A percentile compares a stretch with the other conserved stretches of the same genome.
Evolutionary conservation across 345 rosid genomes (phyloP).

Genomic region (Hirschfeldia incana): DNA sequence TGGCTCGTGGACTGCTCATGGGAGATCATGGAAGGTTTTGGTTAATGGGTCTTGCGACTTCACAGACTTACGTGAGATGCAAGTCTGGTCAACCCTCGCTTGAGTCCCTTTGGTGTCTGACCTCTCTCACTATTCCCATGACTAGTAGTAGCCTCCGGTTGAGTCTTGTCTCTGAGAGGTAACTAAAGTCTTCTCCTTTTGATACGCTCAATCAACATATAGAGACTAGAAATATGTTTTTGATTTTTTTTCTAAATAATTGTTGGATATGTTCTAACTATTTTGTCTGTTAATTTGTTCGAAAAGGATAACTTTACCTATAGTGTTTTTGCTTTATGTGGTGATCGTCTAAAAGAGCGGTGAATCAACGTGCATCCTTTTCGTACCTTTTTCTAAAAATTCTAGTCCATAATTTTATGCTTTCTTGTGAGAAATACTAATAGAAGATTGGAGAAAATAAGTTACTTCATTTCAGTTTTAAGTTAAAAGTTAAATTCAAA

Average conservation of each 20-base stretch:
- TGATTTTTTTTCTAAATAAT: background rate
- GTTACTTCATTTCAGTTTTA: background rate
- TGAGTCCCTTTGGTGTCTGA: constrained; percentile 66
- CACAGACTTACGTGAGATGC: constrained; percentile 73
- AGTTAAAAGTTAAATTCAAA: background rate
- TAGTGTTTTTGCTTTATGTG: constrained; percentile 42
- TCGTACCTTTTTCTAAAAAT: constrained; percentile 13
- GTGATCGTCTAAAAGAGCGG: constrained; percentile 38
- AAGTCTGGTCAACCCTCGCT: constrained; percentile 71
- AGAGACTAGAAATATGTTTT: background rate
- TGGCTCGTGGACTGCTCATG: constrained; percentile 45
- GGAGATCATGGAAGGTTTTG: constrained; percentile 63
- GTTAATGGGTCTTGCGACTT: constrained; percentile 86
- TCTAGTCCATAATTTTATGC: background rate
- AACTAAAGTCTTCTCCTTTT: constrained; percentile 26
- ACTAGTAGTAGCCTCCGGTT: constrained; percentile 57
- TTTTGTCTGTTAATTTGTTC: constrained; percentile 36
- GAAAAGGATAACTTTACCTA: constrained; percentile 38
- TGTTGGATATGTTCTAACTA: constrained; percentile 33
- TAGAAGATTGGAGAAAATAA: background rate
- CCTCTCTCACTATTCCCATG: constrained; percentile 71
- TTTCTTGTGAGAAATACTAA: constrained; percentile 13
- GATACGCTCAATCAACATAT: constrained; percentile 1
- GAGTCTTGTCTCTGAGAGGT: constrained; percentile 84
- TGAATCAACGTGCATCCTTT: constrained; percentile 39